Evolutionary conservation across 345 rosid genomes (phyloP).

Genomic region (Orychophragmus violaceus): DNA sequence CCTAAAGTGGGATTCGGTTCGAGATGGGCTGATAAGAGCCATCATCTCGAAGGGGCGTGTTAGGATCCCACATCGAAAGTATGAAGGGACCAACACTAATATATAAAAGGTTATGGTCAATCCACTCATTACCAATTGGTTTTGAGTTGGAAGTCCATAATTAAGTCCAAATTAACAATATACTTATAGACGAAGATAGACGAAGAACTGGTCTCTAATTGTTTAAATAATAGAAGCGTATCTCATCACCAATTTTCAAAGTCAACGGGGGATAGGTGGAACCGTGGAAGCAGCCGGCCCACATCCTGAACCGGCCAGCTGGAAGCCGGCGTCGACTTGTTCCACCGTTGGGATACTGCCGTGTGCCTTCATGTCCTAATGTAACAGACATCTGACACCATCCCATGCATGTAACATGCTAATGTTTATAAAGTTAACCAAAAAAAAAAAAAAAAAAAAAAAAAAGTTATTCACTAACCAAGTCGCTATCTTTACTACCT

Average conservation of each 20-base stretch:
- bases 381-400: background rate
- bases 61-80: too few relatives aligned
- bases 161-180: too few relatives aligned
- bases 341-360: slow-evolving; percentile 5
- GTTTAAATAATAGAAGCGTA: background rate
- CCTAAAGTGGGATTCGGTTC: too few relatives aligned
- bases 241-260: slow-evolving; percentile 7
- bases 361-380: background rate
- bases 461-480: too few relatives aligned
- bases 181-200: background rate
- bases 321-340: slow-evolving; percentile 15
- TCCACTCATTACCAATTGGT: too few relatives aligned
- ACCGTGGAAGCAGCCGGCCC: slow-evolving; percentile 20
- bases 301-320: slow-evolving; percentile 21
- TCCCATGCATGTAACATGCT: slow-evolving; percentile 3
- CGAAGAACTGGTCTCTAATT: background rate
- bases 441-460: too few relatives aligned
- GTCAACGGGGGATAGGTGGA: background rate
- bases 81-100: too few relatives aligned
- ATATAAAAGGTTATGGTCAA: too few relatives aligned
- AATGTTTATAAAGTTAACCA: background rate
- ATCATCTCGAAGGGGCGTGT: too few relatives aligned
- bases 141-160: too few relatives aligned
- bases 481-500: slow-evolving; percentile 9
- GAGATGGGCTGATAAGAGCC: too few relatives aligned